Evolutionary conservation across 1,284 basidiomycete species (phyloP).

Genomic region (Cutaneotrichosporon sp.): DNA sequence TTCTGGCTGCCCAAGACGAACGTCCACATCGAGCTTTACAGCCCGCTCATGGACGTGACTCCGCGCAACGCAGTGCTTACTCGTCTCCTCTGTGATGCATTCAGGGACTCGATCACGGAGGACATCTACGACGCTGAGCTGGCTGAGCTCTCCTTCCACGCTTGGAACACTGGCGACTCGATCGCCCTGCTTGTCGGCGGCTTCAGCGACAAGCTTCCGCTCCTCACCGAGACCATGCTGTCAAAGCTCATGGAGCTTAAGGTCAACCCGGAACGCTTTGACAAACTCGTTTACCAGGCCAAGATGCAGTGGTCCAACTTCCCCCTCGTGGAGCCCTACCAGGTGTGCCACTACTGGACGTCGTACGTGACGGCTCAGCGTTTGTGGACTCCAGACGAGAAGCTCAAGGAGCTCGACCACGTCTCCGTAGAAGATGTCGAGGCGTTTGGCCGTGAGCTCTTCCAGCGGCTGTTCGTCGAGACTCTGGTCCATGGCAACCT

Average conservation of each 20-base stretch:
- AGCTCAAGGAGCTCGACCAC: conserved; percentile 66
- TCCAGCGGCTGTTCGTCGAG: conserved; percentile 66
- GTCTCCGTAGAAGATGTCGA: conserved; percentile 70
- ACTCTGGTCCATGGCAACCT: conserved; percentile 84
- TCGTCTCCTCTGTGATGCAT: conserved; percentile 72
- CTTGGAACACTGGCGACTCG: conserved; percentile 64
- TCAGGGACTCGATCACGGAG: conserved; percentile 84
- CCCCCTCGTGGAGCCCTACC: conserved; percentile 76
- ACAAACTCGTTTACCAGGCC: conserved; percentile 80
- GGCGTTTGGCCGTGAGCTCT: conserved; percentile 59
- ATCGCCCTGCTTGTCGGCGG: conserved; percentile 70
- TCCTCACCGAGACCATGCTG: conserved; percentile 71
- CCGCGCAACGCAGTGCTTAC: conserved; percentile 45
- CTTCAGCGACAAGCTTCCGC: conserved; percentile 89
- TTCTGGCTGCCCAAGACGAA: conserved; percentile 88
- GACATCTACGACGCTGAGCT: conserved; percentile 90
- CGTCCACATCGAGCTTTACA: conserved; percentile 40
- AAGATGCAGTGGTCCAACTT: conserved; percentile 69
- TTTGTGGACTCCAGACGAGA: conserved; percentile 76
- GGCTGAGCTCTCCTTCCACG: conserved; percentile 76
- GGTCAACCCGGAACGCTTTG: conserved; percentile 68
- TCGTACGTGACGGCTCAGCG: conserved; percentile 65
- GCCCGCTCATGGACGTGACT: conserved; percentile 45
- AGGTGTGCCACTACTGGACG: conserved; percentile 72
- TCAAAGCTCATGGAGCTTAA: conserved; percentile 65